These are phyloP conservation scores for Cercospora sp. DNA, from an alignment of 2,329 filamentous ascomycete genomes.

Conservation along the genomic window DNA sequence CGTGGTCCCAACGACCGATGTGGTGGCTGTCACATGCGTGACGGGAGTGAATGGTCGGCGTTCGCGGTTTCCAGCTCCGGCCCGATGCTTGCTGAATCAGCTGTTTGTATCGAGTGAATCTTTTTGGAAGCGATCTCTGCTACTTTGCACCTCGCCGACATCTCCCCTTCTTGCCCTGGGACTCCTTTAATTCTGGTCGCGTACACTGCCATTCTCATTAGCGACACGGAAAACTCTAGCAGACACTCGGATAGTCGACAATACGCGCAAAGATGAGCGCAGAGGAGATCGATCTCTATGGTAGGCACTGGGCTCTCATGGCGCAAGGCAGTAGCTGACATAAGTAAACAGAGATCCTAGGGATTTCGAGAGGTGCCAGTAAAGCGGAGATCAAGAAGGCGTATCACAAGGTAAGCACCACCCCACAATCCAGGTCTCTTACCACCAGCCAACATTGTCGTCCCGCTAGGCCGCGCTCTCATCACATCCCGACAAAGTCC, in stretches of 20 bases:
- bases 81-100: slow-evolving; percentile 7
- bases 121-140: not conserved
- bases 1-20: not conserved
- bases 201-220: not conserved
- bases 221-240: not conserved
- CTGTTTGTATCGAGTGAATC: not conserved
- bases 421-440: not conserved
- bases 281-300: slow-evolving; percentile 62
- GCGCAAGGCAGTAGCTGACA: slow-evolving; percentile 26
- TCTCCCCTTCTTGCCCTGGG: not conserved
- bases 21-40: slow-evolving; percentile 9
- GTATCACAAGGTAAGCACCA: slow-evolving; percentile 74
- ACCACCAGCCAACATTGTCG: not conserved
- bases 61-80: not conserved
- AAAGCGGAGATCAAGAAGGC: slow-evolving; percentile 90
- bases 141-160: not conserved
- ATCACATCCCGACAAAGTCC: slow-evolving; percentile 93
- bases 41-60: slow-evolving; percentile 1
- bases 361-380: slow-evolving; percentile 68
- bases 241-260: not conserved
- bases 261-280: slow-evolving; percentile 22
- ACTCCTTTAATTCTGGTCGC: not conserved
- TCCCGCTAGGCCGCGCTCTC: slow-evolving; percentile 56
- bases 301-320: slow-evolving; percentile 32
- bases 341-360: slow-evolving; percentile 68